phyloP scores from a whole-genome alignment of 148 eudicot species.

The Hydrangea macrophylla region DNA sequence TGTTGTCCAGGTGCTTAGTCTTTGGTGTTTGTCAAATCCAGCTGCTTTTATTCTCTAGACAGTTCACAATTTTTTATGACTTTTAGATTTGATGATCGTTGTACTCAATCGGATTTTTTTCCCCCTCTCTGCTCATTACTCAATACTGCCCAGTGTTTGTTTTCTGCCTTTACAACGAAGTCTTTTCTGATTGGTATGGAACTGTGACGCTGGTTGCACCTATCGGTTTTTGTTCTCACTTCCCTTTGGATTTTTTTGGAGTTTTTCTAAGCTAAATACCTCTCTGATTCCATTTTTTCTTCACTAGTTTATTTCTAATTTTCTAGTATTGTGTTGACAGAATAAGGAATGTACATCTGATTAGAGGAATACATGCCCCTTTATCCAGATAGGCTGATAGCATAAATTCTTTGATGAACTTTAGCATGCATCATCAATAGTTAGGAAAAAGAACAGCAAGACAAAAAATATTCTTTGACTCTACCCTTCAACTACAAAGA shows the following conservation, averaged over 20 bases:
- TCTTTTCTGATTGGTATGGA: too few relatives aligned
- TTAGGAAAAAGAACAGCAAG: too few relatives aligned
- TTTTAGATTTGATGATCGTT: not conserved
- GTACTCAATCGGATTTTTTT: not conserved
- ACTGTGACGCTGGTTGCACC: too few relatives aligned
- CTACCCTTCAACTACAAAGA: too few relatives aligned
- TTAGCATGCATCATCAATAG: too few relatives aligned
- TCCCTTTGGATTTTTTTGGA: not conserved
- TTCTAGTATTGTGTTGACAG: not conserved
- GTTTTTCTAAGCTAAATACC: not conserved
- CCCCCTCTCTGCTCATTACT: not conserved
- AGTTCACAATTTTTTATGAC: not conserved
- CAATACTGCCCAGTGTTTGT: not conserved
- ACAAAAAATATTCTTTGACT: too few relatives aligned
- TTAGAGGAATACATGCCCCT: too few relatives aligned
- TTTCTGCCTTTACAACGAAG: not conserved
- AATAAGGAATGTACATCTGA: not conserved
- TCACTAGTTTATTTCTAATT: not conserved
- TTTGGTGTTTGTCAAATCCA: not conserved
- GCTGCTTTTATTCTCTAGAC: not conserved
- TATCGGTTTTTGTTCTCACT: not conserved
- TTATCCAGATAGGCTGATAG: not conserved
- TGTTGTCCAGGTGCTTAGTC: slow-evolving; percentile 79
- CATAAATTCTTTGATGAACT: not conserved
- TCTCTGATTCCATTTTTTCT: not conserved